These are phyloP conservation scores for Colletotrichum lindemuthianum DNA, from an alignment of 2,329 filamentous ascomycete genomes.

Conservation along the genomic window DNA sequence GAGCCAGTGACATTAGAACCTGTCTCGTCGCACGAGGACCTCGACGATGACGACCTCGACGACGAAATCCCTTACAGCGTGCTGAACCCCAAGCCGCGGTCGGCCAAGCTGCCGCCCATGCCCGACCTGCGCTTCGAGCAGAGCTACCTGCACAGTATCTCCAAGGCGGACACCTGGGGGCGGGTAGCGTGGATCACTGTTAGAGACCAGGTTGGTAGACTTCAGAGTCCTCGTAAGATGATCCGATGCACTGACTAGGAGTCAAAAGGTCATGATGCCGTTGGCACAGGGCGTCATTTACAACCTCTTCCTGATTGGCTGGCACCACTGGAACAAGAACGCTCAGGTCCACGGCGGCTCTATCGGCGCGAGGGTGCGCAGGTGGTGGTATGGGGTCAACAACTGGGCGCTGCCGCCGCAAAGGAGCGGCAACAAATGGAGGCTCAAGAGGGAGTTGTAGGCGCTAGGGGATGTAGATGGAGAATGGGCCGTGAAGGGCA, in stretches of 20 bases:
- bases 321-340: slow-evolving; percentile 88
- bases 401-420: slow-evolving; percentile 79
- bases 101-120: slow-evolving; percentile 67
- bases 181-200: slow-evolving; percentile 85
- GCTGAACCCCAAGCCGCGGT: slow-evolving; percentile 62
- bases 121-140: slow-evolving; percentile 97
- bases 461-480: not conserved
- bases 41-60: slow-evolving; percentile 58
- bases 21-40: slow-evolving; percentile 47
- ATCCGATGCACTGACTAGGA: not conserved
- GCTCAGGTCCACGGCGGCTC: slow-evolving; percentile 80
- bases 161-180: slow-evolving; percentile 81
- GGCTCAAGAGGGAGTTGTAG: slow-evolving; percentile 27
- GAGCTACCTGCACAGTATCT: slow-evolving; percentile 93
- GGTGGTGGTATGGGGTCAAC: slow-evolving; percentile 97
- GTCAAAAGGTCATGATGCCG: slow-evolving; percentile 79
- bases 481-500: slow-evolving; percentile 16
- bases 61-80: slow-evolving; percentile 77
- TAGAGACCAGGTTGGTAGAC: slow-evolving; percentile 80
- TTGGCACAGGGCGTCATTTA: slow-evolving; percentile 89
- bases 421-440: slow-evolving; percentile 33
- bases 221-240: not conserved
- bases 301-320: slow-evolving; percentile 85
- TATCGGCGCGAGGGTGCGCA: slow-evolving; percentile 78
- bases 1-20: slow-evolving; percentile 52